Base-by-base conservation (phyloP, 2,329 filamentous ascomycete species). In the Xylaria digitata region DNA sequence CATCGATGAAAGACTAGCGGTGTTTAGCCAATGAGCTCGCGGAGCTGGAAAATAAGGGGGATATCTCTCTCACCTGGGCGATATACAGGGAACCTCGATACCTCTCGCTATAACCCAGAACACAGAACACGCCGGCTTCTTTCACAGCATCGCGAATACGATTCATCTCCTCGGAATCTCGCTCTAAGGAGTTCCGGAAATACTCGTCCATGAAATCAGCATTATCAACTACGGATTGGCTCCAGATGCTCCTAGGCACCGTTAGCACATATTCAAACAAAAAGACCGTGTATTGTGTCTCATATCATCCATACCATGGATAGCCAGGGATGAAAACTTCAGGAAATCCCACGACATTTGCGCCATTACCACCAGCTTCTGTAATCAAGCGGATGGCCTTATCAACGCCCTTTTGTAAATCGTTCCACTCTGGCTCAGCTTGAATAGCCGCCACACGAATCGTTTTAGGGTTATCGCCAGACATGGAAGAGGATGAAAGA, bases 371-470 rank as follows among this genome's bases (percentile, higher is more conserved):
- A 6, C 82, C 82, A 0, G 85, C 86, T 68, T 87, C 82, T 26
- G 74, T 70, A 60, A 88, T 86, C 63, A 87, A 76, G 0, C 70
- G 66, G 68, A 81, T 80, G 4, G 85, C 84, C 74, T 87, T 87
- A 1, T 79, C 71, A 3, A 87, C 80, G 0, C 80, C 77, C 0
- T 70, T 82, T 6, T 78, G 72, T 2, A 87, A 78, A 67, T 88
- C 83, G 3, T 87, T 78, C 84, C 84, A 88, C 9, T 78, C 79
- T 0, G 85, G 85, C 71, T 88, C 86, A 8, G 82, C 80, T 70
- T 88, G 85, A 0, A 81, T 79, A n/a, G 83, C 82, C n/a, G 81
- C 83, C 21, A 83, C 79, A 63, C 73, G 72, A 58, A 49, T 37
- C 13, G 30, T 49, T 21, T 55, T 62, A 0, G 42, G 42, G 7